These are phyloP conservation scores for Rosellinia necatrix DNA, from an alignment of 2,329 filamentous ascomycete genomes.

Conservation along the genomic window DNA sequence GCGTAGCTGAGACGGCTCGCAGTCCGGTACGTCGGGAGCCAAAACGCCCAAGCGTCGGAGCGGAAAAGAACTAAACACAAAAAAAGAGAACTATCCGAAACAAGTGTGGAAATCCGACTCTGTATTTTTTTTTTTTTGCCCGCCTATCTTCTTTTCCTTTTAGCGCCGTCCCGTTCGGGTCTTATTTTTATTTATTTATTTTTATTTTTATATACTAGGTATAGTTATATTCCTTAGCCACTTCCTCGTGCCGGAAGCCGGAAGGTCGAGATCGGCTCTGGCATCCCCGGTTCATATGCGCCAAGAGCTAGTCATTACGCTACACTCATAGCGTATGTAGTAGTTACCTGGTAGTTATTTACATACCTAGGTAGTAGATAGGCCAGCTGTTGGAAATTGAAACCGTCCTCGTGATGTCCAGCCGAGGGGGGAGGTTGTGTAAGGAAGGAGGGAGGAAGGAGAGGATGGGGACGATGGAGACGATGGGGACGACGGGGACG, in stretches of 20 bases:
- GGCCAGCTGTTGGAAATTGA: no score
- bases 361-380: no score
- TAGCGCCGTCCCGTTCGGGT: neutral
- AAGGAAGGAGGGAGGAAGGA: no score
- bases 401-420: no score
- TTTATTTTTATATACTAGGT: neutral
- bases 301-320: constrained; percentile 20
- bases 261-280: constrained; percentile 23
- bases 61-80: neutral
- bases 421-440: no score
- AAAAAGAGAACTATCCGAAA: neutral
- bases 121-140: neutral
- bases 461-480: no score
- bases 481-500: neutral
- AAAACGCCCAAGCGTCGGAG: no score
- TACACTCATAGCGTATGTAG: no score
- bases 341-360: no score
- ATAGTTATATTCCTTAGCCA: neutral
- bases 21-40: constrained; percentile 7
- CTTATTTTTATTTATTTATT: neutral
- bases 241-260: constrained; percentile 23
- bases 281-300: constrained; percentile 29
- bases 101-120: neutral
- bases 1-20: constrained; percentile 19
- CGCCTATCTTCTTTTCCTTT: neutral